phyloP scores from a whole-genome alignment of 257 asterid genomes.

The Agastache rugosa region DNA sequence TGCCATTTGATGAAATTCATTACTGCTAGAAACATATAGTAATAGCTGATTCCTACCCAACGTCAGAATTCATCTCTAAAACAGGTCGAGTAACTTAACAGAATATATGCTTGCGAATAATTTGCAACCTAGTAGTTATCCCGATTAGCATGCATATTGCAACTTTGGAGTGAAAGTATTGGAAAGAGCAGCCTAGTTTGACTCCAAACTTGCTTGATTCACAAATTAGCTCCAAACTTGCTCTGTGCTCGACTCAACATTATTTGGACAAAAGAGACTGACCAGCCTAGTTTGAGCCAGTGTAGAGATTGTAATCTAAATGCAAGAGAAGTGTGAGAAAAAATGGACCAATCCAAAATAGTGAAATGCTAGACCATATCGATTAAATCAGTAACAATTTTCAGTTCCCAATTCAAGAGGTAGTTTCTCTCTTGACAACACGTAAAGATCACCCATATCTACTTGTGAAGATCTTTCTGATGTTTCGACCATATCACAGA shows the following conservation, averaged over 20 bases:
- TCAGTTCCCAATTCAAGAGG: not conserved
- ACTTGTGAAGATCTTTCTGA: not conserved
- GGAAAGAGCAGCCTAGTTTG: no score
- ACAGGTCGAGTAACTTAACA: not conserved
- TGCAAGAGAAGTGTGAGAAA: conserved; percentile 8
- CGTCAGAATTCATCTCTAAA: not conserved
- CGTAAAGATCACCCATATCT: not conserved
- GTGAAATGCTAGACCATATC: not conserved
- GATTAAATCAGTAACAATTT: no score
- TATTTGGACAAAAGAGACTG: not conserved
- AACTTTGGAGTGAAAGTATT: not conserved
- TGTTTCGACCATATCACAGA: not conserved
- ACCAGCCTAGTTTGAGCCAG: not conserved
- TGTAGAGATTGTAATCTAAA: not conserved
- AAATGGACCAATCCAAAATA: not conserved
- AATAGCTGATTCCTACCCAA: not conserved
- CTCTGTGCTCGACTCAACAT: not conserved
- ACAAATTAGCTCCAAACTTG: conserved; percentile 15
- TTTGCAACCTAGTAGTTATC: not conserved
- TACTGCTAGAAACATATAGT: no score
- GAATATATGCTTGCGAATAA: not conserved
- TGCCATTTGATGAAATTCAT: no score
- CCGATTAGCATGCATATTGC: not conserved
- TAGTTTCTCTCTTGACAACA: not conserved
- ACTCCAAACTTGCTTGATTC: no score